phyloP scores from a whole-genome alignment of 495 filamentous ascomycete species.

The Eremomyces bilateralis region DNA sequence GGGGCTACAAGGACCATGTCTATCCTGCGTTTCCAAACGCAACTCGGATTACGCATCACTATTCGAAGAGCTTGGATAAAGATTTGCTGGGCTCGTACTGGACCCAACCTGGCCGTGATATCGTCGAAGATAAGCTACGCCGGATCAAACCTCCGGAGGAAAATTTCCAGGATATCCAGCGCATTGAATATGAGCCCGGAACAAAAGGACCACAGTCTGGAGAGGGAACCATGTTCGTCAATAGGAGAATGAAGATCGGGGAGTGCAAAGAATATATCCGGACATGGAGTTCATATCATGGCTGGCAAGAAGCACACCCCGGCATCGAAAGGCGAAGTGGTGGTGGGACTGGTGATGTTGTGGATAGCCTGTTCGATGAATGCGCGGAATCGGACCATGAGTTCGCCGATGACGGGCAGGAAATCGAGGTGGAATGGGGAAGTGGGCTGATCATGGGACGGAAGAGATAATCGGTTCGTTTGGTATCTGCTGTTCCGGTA shows the following conservation, averaged over 20 bases:
- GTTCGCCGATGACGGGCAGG: conserved; percentile 26
- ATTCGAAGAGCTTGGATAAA: conserved; percentile 5
- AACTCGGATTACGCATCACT: conserved; percentile 14
- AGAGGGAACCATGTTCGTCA: conserved; percentile 28
- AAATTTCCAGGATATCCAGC: conserved; percentile 28
- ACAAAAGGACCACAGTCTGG: conserved; percentile 16
- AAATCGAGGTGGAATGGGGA: conserved; percentile 32
- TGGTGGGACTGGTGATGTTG: conserved; percentile 27
- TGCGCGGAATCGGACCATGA: conserved; percentile 24
- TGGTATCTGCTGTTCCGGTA: no score
- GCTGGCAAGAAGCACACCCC: conserved; percentile 30
- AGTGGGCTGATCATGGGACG: conserved; percentile 31
- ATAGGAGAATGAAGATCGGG: conserved; percentile 28
- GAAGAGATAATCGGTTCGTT: no score
- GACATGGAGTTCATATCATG: conserved; percentile 33
- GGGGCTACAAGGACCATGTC: conserved; percentile 40
- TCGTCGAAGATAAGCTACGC: conserved; percentile 26
- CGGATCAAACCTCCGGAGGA: conserved; percentile 25
- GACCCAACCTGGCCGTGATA: conserved; percentile 34
- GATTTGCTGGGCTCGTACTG: conserved; percentile 30
- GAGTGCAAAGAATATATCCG: conserved; percentile 31
- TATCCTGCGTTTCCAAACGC: conserved; percentile 28
- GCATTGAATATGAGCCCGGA: conserved; percentile 34
- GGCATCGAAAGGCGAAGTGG: conserved; percentile 22
- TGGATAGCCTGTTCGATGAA: conserved; percentile 34